phyloP scores from a whole-genome alignment of 2,329 filamentous ascomycete species.

The Fusarium zealandicum region DNA sequence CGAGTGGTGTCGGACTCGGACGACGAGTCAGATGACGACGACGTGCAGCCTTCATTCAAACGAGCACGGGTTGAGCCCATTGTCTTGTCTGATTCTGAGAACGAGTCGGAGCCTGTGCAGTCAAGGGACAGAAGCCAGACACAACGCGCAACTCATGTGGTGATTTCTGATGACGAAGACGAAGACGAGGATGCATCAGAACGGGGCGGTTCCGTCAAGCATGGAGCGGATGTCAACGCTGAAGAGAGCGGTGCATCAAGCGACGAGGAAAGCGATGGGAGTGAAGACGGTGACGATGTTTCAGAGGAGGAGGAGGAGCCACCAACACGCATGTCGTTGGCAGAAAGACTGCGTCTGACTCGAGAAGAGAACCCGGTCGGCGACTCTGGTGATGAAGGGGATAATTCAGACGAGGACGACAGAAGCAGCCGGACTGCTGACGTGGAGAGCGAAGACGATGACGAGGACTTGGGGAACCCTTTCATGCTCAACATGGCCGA shows the following conservation, averaged over 20 bases:
- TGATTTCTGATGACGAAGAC: constrained; percentile 27
- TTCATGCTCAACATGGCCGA: constrained; percentile 46
- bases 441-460: constrained; percentile 24
- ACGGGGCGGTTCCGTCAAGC: constrained; percentile 19
- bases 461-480: constrained; percentile 36
- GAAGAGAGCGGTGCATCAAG: not conserved
- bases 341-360: constrained; percentile 28
- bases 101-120: constrained; percentile 8
- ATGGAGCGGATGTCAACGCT: not conserved
- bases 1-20: constrained; percentile 45
- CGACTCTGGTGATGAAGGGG: not conserved
- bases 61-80: constrained; percentile 33
- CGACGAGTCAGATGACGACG: constrained; percentile 37
- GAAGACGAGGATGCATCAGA: constrained; percentile 29
- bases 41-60: constrained; percentile 32
- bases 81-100: constrained; percentile 37
- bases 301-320: constrained; percentile 23
- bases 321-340: constrained; percentile 19
- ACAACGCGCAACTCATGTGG: not conserved
- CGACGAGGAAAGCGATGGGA: constrained; percentile 4
- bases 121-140: not conserved
- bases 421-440: constrained; percentile 30
- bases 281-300: constrained; percentile 13
- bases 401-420: constrained; percentile 14
- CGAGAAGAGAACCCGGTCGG: constrained; percentile 32